A percentile compares a stretch with the other conserved stretches of the same genome.
Conservation (phyloP, 169 alveolate genomes). For the Blepharisma undulans region DNA sequence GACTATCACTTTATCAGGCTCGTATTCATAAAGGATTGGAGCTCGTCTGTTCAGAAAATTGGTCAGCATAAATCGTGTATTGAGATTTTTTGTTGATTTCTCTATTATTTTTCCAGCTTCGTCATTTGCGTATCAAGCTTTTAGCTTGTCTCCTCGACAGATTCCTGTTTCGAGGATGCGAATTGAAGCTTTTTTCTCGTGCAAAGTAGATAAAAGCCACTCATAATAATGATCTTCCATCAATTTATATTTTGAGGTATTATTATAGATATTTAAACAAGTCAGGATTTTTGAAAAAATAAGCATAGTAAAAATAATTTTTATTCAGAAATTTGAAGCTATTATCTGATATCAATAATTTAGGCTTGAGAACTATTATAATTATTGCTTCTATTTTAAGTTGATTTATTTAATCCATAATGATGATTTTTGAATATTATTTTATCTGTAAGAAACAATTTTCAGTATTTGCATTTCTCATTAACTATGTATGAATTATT, state of each 20-base stretch:
- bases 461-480: background rate
- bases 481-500: background rate
- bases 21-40: conserved; percentile 36
- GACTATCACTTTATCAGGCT: conserved; percentile 17
- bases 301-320: too few relatives aligned
- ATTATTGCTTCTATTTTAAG: too few relatives aligned
- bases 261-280: background rate
- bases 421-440: too few relatives aligned
- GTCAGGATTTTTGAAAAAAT: background rate
- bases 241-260: background rate
- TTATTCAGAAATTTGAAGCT: too few relatives aligned
- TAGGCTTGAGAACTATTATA: too few relatives aligned
- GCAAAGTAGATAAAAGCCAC: background rate
- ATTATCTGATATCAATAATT: too few relatives aligned
- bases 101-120: background rate
- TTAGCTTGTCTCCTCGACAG: background rate
- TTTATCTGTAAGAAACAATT: too few relatives aligned
- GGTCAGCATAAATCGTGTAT: background rate
- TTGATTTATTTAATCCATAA: too few relatives aligned
- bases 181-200: background rate
- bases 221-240: background rate
- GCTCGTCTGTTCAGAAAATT: background rate
- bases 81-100: background rate
- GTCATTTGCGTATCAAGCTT: background rate
- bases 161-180: conserved; percentile 36